Percentiles rank a stretch among this genome's conserved stretches.
These are phyloP conservation scores for Xylaria bambusicola DNA, from an alignment of 495 filamentous ascomycete species.

Conservation along the genomic window DNA sequence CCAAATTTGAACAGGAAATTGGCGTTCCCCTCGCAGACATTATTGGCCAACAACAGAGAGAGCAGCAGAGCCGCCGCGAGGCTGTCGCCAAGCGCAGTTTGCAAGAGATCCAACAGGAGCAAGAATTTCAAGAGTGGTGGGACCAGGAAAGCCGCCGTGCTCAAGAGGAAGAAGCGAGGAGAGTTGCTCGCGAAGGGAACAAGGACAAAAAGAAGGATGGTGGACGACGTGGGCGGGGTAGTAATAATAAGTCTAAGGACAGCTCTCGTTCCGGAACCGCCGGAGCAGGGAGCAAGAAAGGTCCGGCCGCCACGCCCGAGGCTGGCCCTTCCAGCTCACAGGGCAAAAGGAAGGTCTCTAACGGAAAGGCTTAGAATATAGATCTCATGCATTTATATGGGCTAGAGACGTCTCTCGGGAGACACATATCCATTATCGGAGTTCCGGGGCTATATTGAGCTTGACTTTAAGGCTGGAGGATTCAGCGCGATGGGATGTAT, in stretches of 20 bases:
- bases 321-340: slow-evolving; percentile 1
- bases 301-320: neutral
- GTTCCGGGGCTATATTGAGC: slow-evolving; percentile 3
- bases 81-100: slow-evolving; percentile 83
- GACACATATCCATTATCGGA: slow-evolving; percentile 5
- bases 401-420: slow-evolving; percentile 14
- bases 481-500: neutral
- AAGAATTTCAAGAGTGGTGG: slow-evolving; percentile 98
- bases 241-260: slow-evolving; percentile 9
- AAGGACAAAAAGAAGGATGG: slow-evolving; percentile 31
- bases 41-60: slow-evolving; percentile 78
- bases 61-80: slow-evolving; percentile 80
- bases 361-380: slow-evolving; percentile 16
- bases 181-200: slow-evolving; percentile 30
- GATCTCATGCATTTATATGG: slow-evolving; percentile 10
- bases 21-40: slow-evolving; percentile 85
- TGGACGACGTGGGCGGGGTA: slow-evolving; percentile 15
- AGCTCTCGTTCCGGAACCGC: neutral
- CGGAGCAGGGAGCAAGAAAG: neutral
- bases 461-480: neutral
- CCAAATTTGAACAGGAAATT: slow-evolving; percentile 56
- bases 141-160: slow-evolving; percentile 78
- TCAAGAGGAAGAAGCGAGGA: slow-evolving; percentile 63
- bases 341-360: slow-evolving; percentile 10
- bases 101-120: slow-evolving; percentile 92